Percentiles rank a stretch among this genome's conserved stretches.
These are phyloP conservation scores for Neurospora africana DNA, from an alignment of 495 filamentous ascomycete genomes.

Conservation along the genomic window DNA sequence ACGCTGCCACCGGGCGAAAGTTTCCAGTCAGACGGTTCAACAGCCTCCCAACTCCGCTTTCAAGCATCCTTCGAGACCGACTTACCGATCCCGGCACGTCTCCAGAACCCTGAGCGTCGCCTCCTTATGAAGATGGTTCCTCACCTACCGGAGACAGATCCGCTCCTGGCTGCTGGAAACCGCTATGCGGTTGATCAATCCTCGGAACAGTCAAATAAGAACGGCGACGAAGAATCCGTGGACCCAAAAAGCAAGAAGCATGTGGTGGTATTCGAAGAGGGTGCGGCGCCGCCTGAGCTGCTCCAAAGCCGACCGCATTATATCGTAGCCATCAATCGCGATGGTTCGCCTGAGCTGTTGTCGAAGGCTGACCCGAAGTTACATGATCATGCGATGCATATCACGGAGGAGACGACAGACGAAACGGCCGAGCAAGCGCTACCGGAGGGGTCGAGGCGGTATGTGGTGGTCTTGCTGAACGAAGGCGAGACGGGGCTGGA, in stretches of 20 bases:
- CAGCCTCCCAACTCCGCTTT: neutral
- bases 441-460: conserved; percentile 10
- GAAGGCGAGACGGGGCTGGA: conserved; percentile 7
- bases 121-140: conserved; percentile 22
- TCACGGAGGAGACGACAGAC: conserved; percentile 13
- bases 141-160: conserved; percentile 19
- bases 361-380: conserved; percentile 6
- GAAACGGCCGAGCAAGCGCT: conserved; percentile 1
- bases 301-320: conserved; percentile 16
- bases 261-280: conserved; percentile 23
- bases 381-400: conserved; percentile 14
- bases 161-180: conserved; percentile 19
- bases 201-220: conserved; percentile 1
- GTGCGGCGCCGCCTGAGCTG: conserved; percentile 15
- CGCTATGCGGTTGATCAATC: conserved; percentile 17
- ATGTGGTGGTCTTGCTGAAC: conserved; percentile 21
- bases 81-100: neutral
- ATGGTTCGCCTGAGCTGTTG: conserved; percentile 11
- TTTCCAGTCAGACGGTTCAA: neutral
- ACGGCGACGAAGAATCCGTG: neutral
- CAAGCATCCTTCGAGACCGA: neutral
- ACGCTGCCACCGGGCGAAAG: neutral
- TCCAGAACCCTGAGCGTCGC: conserved; percentile 6
- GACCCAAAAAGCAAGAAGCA: conserved; percentile 9
- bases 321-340: conserved; percentile 20